A percentile compares a stretch with the other conserved stretches of the same genome.
phyloP scores from a whole-genome alignment of 306 rosid species.

The Trifolium pratense region DNA sequence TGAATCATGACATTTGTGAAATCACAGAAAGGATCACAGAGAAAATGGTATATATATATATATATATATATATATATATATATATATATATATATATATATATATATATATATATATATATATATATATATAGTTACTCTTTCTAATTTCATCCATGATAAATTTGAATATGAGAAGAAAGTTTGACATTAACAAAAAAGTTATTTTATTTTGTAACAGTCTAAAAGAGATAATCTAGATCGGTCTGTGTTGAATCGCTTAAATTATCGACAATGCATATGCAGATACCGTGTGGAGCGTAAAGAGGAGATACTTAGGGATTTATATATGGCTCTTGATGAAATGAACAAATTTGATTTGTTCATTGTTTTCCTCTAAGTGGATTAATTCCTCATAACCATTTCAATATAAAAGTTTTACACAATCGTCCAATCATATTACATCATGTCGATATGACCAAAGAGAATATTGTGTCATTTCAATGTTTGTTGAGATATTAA shows the following conservation, averaged over 20 bases:
- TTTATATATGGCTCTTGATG: constrained; percentile 36
- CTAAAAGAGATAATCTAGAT: background rate
- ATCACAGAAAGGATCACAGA: constrained; percentile 30
- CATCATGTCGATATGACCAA: too few species aligned
- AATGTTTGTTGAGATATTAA: too few species aligned
- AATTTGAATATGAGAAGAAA: background rate
- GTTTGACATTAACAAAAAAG: background rate
- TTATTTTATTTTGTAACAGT: constrained; percentile 27
- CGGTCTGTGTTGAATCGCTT: background rate
- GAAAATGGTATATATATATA: constrained; percentile 31
- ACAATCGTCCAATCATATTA: too few species aligned
- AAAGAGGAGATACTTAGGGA: constrained; percentile 16
- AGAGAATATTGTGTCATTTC: too few species aligned
- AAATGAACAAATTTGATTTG: constrained; percentile 21
- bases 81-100: too few species aligned
- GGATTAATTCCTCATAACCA: too few species aligned
- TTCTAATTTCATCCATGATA: background rate
- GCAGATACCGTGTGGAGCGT: background rate
- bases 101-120: too few species aligned
- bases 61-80: too few species aligned
- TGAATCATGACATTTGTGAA: constrained; percentile 6
- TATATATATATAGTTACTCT: background rate
- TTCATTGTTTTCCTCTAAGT: too few species aligned
- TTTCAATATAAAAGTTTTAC: too few species aligned
- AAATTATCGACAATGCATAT: background rate